Base-by-base conservation (phyloP, 805 yeast genomes). In the Barnettozyma wickerhamii region DNA sequence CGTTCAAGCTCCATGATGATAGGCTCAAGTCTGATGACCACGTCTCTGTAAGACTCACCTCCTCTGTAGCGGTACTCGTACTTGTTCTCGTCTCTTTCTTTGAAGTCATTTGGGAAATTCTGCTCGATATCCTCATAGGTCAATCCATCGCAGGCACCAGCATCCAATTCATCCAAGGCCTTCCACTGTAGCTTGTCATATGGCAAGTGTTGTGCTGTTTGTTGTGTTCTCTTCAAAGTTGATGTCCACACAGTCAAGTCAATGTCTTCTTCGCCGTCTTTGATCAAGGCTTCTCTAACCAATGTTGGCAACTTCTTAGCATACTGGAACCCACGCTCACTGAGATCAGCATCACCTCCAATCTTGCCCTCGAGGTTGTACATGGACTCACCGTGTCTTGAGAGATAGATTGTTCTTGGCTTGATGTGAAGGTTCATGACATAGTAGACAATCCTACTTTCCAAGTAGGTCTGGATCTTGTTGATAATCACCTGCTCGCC, bases 1-100 rank as follows among this genome's bases (percentile, higher is more conserved):
- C 97, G 81, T 65, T 93, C 99, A 49, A 93, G 73, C 63, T 93
- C 99, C 99, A 93, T 93, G 47, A 93, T 93, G 50, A 93, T 89
- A 5, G 99, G 99, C 60, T 93, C 99, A 42, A 93, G 71, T 42
- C 99, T 72, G 32, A 90, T 84, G 33, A 91, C 96, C 30, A 93
- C 95, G 55, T 93, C 99, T 43, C 96, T 76, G 63, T 93, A 93
- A 5, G 95, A 84, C 64, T 93, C 99, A 33, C 99, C 99, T 10
- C 98, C 98, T 32, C 96, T 77, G 63, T 93, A 93, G 40, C 99
- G 75, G 64, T 93, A 93, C 59, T 88, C 96, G 60, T 85, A 93
- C 66, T 93, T 93, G 67, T 93, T 84, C 50, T 86, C 96, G 60
- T 93, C 99, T 45, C 99, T 76, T 7, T 96, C 96, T 52, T 79